Evolutionary conservation across 192 early-diverging fungal genomes (phyloP), one percentile per base, ranked within the genome.

Genomic region (Coemansia biformis): DNA sequence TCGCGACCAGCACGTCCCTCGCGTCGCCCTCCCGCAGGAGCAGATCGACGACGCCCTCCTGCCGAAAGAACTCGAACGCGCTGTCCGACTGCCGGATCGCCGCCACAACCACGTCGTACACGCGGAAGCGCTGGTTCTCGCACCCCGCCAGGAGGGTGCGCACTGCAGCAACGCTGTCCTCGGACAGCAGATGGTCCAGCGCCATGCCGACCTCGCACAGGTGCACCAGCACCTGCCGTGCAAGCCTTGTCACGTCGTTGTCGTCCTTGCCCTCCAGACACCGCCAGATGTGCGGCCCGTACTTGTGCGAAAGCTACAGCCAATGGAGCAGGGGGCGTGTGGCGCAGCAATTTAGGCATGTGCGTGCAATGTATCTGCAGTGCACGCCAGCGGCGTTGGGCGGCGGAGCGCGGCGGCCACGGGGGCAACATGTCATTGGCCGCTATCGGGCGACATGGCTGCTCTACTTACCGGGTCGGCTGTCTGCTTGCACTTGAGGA

Each of bases 101-200:
- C 2, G 43, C 45, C 11, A 41, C 46, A 36, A 76, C 43, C 28
- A 76, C 65, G 28, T 76, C 66, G 48, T 65, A 76, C 2, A 65
- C 51, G 12, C 73, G 65, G 56, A 76, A 76, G 38, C 65, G 45
- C 45, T 68, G 61, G 31, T 49, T 55, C 28, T 59, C 63, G 45
- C 50, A 43, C 5, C 59, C 63, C 2, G 46, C 17, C 29, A 72
- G 57, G 41, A 65, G 36, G 40, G 15, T 15, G 14, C 22, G 53
- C 35, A 72, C 38, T 1, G 40, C 50, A 1, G 12, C n/a, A 0
- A 64, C 19, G 45, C 61, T 60, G 10, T 57, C 50, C 9, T 44
- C 51, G 16, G 57, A 47, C 21, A 72, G 43, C 40, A 72, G 33
- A 9, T 65, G 52, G n/a, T 72, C 69, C 36, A 48, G 41, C 13